These are phyloP conservation scores for Trichomonas tenax DNA, from an alignment of 208 protist species.

Conservation along the genomic window DNA sequence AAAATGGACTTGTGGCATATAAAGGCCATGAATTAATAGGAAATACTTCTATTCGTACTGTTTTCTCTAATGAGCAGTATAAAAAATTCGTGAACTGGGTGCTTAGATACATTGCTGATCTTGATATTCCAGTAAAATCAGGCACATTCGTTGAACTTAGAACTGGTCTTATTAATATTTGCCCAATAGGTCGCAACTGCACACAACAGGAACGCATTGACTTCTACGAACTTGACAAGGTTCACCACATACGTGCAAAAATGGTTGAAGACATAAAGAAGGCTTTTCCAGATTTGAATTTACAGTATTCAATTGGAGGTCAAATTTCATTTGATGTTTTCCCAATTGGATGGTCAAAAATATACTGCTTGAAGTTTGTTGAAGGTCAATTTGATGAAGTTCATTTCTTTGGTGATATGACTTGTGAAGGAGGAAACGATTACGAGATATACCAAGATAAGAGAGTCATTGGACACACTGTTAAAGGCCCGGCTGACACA, in stretches of 20 bases:
- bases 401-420: constrained; percentile 99
- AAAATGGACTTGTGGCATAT: constrained; percentile 75
- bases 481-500: constrained; percentile 31
- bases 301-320: constrained; percentile 86
- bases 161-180: constrained; percentile 97
- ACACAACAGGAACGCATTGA: constrained; percentile 82
- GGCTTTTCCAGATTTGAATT: constrained; percentile 52
- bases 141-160: constrained; percentile 98
- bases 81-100: constrained; percentile 77
- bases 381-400: constrained; percentile 77
- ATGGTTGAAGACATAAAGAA: constrained; percentile 68
- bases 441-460: constrained; percentile 88
- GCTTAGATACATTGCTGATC: constrained; percentile 72
- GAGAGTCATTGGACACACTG: constrained; percentile 35
- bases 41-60: background rate
- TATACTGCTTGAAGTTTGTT: constrained; percentile 75
- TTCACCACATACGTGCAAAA: constrained; percentile 72
- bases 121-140: constrained; percentile 87
- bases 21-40: constrained; percentile 30
- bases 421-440: constrained; percentile 91
- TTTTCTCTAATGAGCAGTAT: constrained; percentile 68
- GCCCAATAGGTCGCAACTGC: constrained; percentile 94
- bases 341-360: constrained; percentile 97
- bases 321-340: constrained; percentile 99
- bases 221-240: constrained; percentile 86